Conservation (phyloP, 495 filamentous ascomycete species). For the Penicillium argentinense region DNA sequence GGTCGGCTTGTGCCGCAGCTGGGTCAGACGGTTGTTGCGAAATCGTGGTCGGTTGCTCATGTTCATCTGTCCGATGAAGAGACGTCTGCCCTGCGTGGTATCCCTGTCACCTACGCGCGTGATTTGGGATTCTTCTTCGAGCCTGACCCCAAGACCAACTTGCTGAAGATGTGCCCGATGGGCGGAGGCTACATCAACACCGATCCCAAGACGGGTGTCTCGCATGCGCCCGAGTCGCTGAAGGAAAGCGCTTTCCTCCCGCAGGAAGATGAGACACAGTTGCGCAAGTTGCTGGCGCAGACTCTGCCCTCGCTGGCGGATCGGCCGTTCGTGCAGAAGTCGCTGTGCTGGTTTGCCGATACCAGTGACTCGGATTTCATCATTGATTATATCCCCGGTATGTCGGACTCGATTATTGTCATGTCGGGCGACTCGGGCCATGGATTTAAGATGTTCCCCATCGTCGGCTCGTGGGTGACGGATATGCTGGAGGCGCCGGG, state of each 20-base stretch:
- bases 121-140: constrained; percentile 63
- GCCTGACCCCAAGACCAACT: constrained; percentile 51
- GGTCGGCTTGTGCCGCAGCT: constrained; percentile 39
- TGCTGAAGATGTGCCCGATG: constrained; percentile 56
- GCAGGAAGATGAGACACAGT: constrained; percentile 43
- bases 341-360: constrained; percentile 59
- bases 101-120: constrained; percentile 54
- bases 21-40: constrained; percentile 44
- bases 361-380: constrained; percentile 55
- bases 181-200: constrained; percentile 56
- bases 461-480: constrained; percentile 49
- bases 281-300: constrained; percentile 47
- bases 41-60: constrained; percentile 54
- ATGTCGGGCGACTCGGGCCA: constrained; percentile 54
- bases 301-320: constrained; percentile 50
- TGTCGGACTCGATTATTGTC: constrained; percentile 41
- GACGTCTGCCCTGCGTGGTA: constrained; percentile 47
- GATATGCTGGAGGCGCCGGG: constrained; percentile 32
- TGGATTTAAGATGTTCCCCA: constrained; percentile 58
- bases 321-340: constrained; percentile 46
- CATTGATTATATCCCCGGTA: constrained; percentile 53
- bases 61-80: constrained; percentile 54
- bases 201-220: constrained; percentile 31
- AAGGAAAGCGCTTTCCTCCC: constrained; percentile 45
- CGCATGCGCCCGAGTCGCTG: constrained; percentile 31